Percentiles rank a stretch among this genome's conserved stretches.
Evolutionary conservation across 1,284 basidiomycete genomes (phyloP).

Genomic region (Malassezia caprae): DNA sequence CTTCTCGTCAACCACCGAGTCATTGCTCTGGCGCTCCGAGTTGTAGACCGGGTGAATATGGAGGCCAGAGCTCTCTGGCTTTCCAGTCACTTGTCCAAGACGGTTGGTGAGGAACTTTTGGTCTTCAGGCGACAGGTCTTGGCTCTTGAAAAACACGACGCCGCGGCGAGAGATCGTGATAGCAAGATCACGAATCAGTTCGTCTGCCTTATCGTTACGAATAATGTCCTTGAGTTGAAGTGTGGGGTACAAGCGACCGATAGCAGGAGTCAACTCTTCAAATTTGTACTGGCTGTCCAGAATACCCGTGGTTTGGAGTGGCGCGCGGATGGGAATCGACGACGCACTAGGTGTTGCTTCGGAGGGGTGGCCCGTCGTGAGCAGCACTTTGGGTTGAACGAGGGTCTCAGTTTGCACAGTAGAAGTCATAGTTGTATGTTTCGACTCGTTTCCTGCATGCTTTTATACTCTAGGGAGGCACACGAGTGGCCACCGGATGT

Average conservation of each 20-base stretch:
- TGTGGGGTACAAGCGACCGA: conserved; percentile 50
- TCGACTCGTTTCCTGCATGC: neutral
- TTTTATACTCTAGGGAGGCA: neutral
- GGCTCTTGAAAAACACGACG: conserved; percentile 63
- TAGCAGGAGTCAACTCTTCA: conserved; percentile 45
- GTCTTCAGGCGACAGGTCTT: conserved; percentile 52
- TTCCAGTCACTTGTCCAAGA: conserved; percentile 57
- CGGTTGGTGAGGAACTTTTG: conserved; percentile 52
- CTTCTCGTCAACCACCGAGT: conserved; percentile 15
- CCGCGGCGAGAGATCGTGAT: conserved; percentile 58
- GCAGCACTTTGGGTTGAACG: neutral
- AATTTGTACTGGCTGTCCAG: conserved; percentile 23
- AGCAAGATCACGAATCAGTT: conserved; percentile 53
- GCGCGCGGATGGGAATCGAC: neutral
- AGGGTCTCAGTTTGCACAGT: neutral
- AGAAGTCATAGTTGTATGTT: neutral
- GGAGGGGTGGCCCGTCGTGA: neutral
- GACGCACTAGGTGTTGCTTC: neutral
- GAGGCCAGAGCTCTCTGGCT: conserved; percentile 55
- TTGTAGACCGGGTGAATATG: conserved; percentile 62
- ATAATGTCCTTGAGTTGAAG: conserved; percentile 51
- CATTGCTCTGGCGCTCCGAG: conserved; percentile 46
- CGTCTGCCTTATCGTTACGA: conserved; percentile 50
- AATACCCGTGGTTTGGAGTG: conserved; percentile 10
- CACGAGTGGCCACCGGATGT: neutral